A percentile compares a stretch with the other conserved stretches of the same genome.
phyloP scores from a whole-genome alignment of 2,329 filamentous ascomycete genomes.

The Penicillium capsulatum region DNA sequence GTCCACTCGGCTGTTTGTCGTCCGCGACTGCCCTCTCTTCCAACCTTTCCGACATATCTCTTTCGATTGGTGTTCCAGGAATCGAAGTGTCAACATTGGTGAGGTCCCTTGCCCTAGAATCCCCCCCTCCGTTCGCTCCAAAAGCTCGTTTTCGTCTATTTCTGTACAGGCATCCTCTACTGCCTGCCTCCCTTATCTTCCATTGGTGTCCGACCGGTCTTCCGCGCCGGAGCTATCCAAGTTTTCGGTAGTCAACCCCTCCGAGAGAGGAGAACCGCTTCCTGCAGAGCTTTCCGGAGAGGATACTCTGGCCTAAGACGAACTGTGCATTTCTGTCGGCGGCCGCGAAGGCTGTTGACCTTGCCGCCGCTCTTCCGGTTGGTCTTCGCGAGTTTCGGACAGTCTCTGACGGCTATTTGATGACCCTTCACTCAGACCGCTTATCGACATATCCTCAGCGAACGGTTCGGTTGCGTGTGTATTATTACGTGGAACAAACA shows the following conservation, averaged over 20 bases:
- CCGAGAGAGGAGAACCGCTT: slow-evolving; percentile 6
- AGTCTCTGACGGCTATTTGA: slow-evolving; percentile 9
- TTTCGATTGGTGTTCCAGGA: slow-evolving; percentile 5
- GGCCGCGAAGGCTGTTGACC: slow-evolving; percentile 8
- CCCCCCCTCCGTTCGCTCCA: slow-evolving; percentile 6
- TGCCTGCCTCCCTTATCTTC: slow-evolving; percentile 2
- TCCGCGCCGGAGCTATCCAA: slow-evolving; percentile 8
- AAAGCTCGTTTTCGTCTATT: slow-evolving; percentile 10
- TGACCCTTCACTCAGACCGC: slow-evolving; percentile 10
- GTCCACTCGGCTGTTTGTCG: slow-evolving; percentile 6
- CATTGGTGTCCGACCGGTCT: slow-evolving; percentile 6
- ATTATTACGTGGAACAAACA: slow-evolving; percentile 10
- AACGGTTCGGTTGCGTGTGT: slow-evolving; percentile 7
- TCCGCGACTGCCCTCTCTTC: slow-evolving; percentile 7
- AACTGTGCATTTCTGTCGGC: slow-evolving; percentile 7
- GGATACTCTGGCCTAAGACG: slow-evolving; percentile 6
- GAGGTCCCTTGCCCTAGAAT: slow-evolving; percentile 6
- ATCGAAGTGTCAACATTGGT: slow-evolving; percentile 4
- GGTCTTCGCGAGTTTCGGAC: slow-evolving; percentile 12
- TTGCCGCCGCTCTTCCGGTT: slow-evolving; percentile 7
- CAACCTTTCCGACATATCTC: slow-evolving; percentile 5
- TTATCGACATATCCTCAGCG: slow-evolving; percentile 12
- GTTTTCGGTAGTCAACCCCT: slow-evolving; percentile 7
- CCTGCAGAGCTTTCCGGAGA: slow-evolving; percentile 8
- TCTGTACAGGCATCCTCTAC: slow-evolving; percentile 7